Conservation (phyloP, 805 yeast genomes). For the Myxozyma monticola region DNA sequence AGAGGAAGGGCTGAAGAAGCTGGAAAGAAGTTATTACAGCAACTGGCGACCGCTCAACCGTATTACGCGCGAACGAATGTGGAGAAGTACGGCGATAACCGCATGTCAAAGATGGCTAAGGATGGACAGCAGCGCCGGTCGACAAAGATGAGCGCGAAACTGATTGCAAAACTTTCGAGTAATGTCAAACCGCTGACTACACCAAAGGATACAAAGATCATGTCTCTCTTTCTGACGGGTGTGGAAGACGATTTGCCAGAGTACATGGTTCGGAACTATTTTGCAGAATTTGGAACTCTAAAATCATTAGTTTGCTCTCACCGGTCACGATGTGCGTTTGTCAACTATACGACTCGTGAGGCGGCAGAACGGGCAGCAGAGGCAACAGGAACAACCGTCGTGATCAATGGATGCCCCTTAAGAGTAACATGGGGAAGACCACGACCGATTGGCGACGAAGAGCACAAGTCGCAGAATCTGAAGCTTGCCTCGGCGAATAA, state of each 20-base stretch:
- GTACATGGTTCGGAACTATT: slow-evolving; percentile 54
- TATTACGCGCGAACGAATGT: slow-evolving; percentile 33
- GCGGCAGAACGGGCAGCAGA: slow-evolving; percentile 53
- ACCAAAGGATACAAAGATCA: slow-evolving; percentile 47
- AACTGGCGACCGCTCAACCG: slow-evolving; percentile 45
- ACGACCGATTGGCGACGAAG: slow-evolving; percentile 31
- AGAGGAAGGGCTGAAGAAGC: slow-evolving; percentile 41
- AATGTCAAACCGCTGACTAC: slow-evolving; percentile 38
- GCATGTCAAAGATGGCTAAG: slow-evolving; percentile 2
- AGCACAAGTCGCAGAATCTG: slow-evolving; percentile 16
- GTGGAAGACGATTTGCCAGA: slow-evolving; percentile 66
- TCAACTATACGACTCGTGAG: slow-evolving; percentile 51
- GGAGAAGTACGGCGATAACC: slow-evolving; percentile 20
- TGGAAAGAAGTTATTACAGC: slow-evolving; percentile 55
- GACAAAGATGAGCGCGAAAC: slow-evolving; percentile 35
- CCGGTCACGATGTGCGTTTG: slow-evolving; percentile 62
- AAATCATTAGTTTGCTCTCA: slow-evolving; percentile 55
- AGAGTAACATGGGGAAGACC: slow-evolving; percentile 35
- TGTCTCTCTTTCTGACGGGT: slow-evolving; percentile 74
- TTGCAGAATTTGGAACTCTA: slow-evolving; percentile 50
- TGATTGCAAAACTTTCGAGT: slow-evolving; percentile 64
- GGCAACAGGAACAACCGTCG: slow-evolving; percentile 21
- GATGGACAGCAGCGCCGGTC: slow-evolving; percentile 1
- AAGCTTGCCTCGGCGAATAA: slow-evolving; percentile 26
- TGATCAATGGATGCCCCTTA: slow-evolving; percentile 30